Evolutionary conservation across 225 moss, liverwort and hornwort genomes (phyloP), one percentile per base, ranked within the genome.

Genomic region (Polytrichum formosum): DNA sequence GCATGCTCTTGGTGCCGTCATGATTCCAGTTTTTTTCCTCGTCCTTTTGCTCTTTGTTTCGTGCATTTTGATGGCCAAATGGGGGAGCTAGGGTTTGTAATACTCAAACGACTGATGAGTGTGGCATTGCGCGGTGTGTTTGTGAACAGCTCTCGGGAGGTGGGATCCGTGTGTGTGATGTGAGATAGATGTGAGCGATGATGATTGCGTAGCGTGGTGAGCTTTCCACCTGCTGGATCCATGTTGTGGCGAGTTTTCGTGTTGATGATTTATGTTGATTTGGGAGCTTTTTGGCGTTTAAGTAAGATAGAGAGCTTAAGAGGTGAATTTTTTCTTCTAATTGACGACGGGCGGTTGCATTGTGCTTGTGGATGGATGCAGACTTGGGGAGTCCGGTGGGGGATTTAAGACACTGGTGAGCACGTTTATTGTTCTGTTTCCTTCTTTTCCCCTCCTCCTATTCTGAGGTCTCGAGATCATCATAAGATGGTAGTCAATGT

Each of bases 351-450:
- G 46, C 46, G 16, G 4, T 16, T 58, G 20, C 23, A 58, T 58
- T 23, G 58, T 58, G 71, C 5, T 35, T 35, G 35, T 35, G 35
- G 9, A 35, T 35, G 35, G 35, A 9, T 72, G 68, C 71, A 67
- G 79, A 71, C 62, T 63, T 31, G 29, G 55, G 55, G 53, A 70
- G 21, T 29, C 59, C 62, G 28, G 63, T 66, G 61, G 73, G 58
- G 31, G 25, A 64, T 68, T 53, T 4, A 6, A 7, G 29, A 4
- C 23, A 6, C 61, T 16, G 67, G 68, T 72, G 71, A 71, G 79
- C 59, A 56, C 28, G 19, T 56, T 9, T 17, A 30, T 22, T 33
- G 29, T 22, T 56, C 64, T 6, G 16, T 53, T 37, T 20, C 67
- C 21, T 23, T 54, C 55, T 53, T n/a, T 9, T 53, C 54, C 19